Evolutionary conservation across 495 filamentous ascomycete species (phyloP).

Genomic region (Trichoderma gamsii): DNA sequence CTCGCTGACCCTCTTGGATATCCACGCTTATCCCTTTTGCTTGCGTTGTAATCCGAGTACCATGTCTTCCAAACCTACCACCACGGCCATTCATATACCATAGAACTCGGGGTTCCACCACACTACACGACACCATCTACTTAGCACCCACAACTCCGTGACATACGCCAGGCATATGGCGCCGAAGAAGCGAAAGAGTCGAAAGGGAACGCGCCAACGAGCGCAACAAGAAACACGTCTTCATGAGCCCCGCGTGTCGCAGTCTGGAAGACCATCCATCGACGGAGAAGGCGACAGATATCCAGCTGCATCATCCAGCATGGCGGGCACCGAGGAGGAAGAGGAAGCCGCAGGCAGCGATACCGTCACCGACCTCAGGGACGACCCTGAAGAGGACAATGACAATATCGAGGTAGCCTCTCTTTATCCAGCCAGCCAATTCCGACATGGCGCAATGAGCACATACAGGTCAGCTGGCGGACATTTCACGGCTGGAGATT

Average conservation of each 20-base stretch:
- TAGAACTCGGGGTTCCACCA: not conserved
- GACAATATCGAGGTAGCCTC: constrained; percentile 5
- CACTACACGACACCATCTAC: not conserved
- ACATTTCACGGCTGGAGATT: not conserved
- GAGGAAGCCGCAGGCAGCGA: not conserved
- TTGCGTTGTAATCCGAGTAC: not conserved
- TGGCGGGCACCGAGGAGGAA: not conserved
- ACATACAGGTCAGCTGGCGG: not conserved
- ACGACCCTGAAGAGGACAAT: not conserved
- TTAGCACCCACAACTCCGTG: not conserved
- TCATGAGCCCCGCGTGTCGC: not conserved
- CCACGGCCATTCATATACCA: not conserved
- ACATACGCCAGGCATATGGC: not conserved
- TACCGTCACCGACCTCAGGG: not conserved
- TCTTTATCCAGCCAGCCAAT: constrained; percentile 5
- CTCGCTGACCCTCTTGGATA: not conserved
- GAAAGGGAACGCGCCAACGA: not conserved
- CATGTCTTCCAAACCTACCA: not conserved
- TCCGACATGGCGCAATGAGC: not conserved
- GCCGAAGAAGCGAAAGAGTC: not conserved
- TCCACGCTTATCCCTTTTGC: not conserved
- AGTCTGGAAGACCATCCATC: not conserved
- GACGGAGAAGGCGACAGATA: not conserved
- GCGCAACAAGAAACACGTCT: not conserved
- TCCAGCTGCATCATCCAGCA: not conserved